Percentiles rank a stretch among this genome's conserved stretches.
Evolutionary conservation across 1,284 basidiomycete genomes (phyloP).

Genomic region (Tetrapyrgos nigripes): DNA sequence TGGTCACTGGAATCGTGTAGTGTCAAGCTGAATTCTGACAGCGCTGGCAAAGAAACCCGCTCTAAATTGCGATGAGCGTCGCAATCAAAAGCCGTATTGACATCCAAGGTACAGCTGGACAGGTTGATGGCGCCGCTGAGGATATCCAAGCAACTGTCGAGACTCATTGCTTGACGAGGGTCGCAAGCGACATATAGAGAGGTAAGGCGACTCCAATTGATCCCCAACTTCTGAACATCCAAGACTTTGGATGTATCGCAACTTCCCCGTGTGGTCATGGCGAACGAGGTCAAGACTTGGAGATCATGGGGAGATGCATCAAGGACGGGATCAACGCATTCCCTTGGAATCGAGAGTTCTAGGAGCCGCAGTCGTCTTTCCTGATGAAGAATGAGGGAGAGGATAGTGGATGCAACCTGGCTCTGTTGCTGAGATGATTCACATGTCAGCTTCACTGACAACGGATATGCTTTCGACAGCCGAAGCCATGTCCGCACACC

Average conservation of each 20-base stretch:
- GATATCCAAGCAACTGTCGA: constrained; percentile 40
- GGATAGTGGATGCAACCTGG: constrained; percentile 31
- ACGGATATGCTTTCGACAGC: constrained; percentile 39
- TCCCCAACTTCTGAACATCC: constrained; percentile 28
- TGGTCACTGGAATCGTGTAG: constrained; percentile 31
- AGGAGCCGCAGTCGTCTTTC: constrained; percentile 42
- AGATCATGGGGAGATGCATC: constrained; percentile 26
- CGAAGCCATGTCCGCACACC: constrained; percentile 41
- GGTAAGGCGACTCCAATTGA: constrained; percentile 46
- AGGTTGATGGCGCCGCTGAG: constrained; percentile 37
- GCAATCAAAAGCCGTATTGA: constrained; percentile 31
- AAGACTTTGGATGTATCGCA: constrained; percentile 25
- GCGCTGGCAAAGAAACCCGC: constrained; percentile 17
- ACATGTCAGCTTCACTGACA: constrained; percentile 39
- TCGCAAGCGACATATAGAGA: constrained; percentile 42
- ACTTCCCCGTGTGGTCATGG: constrained; percentile 32
- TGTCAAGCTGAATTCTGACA: constrained; percentile 30
- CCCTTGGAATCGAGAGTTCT: constrained; percentile 37
- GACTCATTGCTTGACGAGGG: constrained; percentile 32
- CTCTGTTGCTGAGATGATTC: constrained; percentile 27
- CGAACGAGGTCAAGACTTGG: constrained; percentile 34
- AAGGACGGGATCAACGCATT: constrained; percentile 30
- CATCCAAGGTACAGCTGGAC: constrained; percentile 36
- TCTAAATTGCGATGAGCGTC: not conserved
- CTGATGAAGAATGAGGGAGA: constrained; percentile 37